Evolutionary conservation across 441 rosid species (phyloP).

Genomic region (Melianthus villosus): DNA sequence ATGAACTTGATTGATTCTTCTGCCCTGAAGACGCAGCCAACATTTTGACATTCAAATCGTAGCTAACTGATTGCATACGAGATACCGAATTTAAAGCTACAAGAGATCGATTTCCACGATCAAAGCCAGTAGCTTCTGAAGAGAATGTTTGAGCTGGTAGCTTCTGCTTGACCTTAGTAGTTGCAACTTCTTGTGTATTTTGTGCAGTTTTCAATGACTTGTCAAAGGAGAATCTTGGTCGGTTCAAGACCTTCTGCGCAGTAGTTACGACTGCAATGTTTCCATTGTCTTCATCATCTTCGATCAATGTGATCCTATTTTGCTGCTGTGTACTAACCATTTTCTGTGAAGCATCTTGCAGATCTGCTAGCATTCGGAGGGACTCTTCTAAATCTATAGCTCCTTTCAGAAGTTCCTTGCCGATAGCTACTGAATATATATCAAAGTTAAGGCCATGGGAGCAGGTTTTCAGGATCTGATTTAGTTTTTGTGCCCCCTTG

Average conservation of each 20-base stretch:
- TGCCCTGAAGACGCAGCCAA: constrained; percentile 17
- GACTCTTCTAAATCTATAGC: constrained; percentile 75
- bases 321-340: constrained; percentile 27
- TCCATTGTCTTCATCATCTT: constrained; percentile 37
- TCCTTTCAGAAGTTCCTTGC: constrained; percentile 63
- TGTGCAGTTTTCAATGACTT: constrained; percentile 19
- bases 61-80: constrained; percentile 26
- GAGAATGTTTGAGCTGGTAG: constrained; percentile 27
- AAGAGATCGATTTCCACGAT: constrained; percentile 14
- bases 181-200: constrained; percentile 24
- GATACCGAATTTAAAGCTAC: constrained; percentile 17
- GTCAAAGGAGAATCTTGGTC: constrained; percentile 40
- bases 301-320: constrained; percentile 49
- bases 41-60: constrained; percentile 10
- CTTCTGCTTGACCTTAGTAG: constrained; percentile 26
- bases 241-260: constrained; percentile 28
- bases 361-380: constrained; percentile 51
- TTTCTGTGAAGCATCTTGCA: constrained; percentile 55
- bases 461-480: constrained; percentile 60
- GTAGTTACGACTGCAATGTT: constrained; percentile 8
- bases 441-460: constrained; percentile 50
- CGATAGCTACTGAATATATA: constrained; percentile 54
- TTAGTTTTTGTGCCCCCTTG: constrained; percentile 63
- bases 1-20: constrained; percentile 19
- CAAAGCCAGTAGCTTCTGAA: constrained; percentile 16